These are phyloP conservation scores for Ogataea minuta DNA, from an alignment of 805 yeast species.

Conservation along the genomic window DNA sequence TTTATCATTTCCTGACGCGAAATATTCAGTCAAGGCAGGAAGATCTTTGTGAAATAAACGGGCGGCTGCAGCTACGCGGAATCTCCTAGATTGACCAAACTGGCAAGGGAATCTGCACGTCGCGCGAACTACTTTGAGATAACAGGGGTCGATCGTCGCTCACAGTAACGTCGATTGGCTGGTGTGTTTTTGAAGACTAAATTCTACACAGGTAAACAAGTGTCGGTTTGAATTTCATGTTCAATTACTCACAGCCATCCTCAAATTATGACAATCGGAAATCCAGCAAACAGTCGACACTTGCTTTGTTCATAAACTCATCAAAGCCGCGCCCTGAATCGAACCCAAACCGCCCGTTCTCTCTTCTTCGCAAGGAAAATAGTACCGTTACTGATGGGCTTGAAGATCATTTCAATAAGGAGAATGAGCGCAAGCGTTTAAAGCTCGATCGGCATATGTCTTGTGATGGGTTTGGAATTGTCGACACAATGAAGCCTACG, in stretches of 20 bases:
- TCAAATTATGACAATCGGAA: constrained; percentile 10
- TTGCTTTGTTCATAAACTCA: constrained; percentile 16
- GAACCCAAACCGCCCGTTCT: neutral
- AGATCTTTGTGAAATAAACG: neutral
- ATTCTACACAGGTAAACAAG: neutral
- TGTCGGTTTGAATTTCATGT: constrained; percentile 6
- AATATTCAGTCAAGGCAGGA: too few relatives aligned
- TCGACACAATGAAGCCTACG: neutral
- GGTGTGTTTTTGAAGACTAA: neutral
- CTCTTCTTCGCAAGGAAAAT: too few relatives aligned
- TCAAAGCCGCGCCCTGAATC: constrained; percentile 12
- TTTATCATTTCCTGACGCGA: too few relatives aligned
- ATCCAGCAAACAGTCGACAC: constrained; percentile 19
- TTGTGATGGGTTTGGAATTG: constrained; percentile 3
- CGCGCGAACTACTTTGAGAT: too few relatives aligned
- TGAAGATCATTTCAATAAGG: constrained; percentile 1
- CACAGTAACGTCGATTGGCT: neutral
- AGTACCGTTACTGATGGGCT: constrained; percentile 1
- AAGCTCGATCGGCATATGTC: constrained; percentile 1
- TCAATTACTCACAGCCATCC: constrained; percentile 11
- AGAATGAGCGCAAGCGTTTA: constrained; percentile 3
- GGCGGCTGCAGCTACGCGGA: neutral
- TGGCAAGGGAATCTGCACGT: too few relatives aligned
- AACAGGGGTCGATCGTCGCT: neutral
- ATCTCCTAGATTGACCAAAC: neutral